Evolutionary conservation across 2,329 filamentous ascomycete species (phyloP).

Genomic region (Neonectria coccinea): DNA sequence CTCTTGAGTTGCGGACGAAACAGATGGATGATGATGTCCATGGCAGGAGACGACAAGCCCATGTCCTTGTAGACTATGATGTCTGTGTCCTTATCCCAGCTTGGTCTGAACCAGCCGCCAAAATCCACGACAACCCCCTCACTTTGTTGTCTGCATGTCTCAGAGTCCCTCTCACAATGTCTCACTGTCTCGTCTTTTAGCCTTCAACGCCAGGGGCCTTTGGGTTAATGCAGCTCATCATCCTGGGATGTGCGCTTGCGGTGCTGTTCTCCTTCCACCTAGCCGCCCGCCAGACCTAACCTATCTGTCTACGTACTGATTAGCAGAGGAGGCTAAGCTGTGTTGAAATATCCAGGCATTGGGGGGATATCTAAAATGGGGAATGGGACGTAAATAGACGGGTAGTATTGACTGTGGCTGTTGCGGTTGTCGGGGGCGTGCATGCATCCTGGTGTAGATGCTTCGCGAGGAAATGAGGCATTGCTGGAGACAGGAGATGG

Average conservation of each 20-base stretch:
- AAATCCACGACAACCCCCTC: neutral
- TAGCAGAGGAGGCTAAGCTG: neutral
- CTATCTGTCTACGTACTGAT: neutral
- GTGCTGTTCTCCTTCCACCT: constrained; percentile 7
- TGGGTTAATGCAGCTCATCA: constrained; percentile 28
- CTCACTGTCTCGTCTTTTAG: constrained; percentile 19
- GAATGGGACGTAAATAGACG: neutral
- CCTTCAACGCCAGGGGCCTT: constrained; percentile 15
- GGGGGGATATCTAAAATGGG: neutral
- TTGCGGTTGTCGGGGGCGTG: neutral
- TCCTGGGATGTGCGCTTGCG: constrained; percentile 16
- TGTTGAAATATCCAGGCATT: neutral
- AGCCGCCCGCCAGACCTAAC: neutral
- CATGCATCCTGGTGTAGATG: neutral
- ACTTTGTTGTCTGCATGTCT: neutral
- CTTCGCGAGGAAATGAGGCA: constrained; percentile 3
- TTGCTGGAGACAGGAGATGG: constrained; percentile 1
- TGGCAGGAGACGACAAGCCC: neutral
- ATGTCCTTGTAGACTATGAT: neutral
- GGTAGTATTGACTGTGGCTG: neutral
- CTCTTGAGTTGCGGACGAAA: neutral
- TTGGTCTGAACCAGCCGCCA: neutral
- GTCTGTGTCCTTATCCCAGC: neutral
- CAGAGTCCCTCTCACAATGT: constrained; percentile 10
- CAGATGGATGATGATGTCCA: neutral